Percentiles rank a stretch among this genome's conserved stretches.
phyloP scores from a whole-genome alignment of 1,284 basidiomycete genomes.

The Ustilago esculenta region DNA sequence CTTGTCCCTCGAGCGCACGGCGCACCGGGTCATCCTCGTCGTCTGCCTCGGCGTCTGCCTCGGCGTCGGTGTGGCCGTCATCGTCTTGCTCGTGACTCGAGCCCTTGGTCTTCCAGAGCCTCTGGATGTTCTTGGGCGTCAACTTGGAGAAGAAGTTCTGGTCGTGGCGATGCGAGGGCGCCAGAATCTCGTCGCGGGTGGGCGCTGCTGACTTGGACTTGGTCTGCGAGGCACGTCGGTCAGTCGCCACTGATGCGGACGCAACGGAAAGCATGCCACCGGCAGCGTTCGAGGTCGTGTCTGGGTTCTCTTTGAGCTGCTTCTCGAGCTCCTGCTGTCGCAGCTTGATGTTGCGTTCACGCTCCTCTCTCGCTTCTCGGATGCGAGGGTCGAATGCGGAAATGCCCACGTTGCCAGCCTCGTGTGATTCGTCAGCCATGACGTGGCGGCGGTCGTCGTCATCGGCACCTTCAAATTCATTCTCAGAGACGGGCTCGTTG shows the following conservation, averaged over 20 bases:
- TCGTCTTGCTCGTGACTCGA: constrained; percentile 37
- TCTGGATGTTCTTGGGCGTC: constrained; percentile 61
- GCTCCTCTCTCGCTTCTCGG: constrained; percentile 59
- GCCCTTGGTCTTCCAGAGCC: constrained; percentile 60
- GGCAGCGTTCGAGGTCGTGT: constrained; percentile 38
- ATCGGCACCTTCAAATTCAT: constrained; percentile 64
- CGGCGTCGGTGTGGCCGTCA: constrained; percentile 32
- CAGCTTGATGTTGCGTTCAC: constrained; percentile 61
- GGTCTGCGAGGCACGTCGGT: constrained; percentile 17
- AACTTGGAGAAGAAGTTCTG: constrained; percentile 64
- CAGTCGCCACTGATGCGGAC: constrained; percentile 26
- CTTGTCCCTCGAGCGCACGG: constrained; percentile 59
- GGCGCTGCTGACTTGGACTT: constrained; percentile 26
- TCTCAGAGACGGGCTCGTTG: constrained; percentile 64
- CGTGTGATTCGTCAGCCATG: constrained; percentile 58
- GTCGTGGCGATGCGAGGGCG: constrained; percentile 62
- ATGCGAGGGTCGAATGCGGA: constrained; percentile 62
- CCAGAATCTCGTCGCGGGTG: constrained; percentile 61
- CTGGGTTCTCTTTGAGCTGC: constrained; percentile 50
- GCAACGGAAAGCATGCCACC: constrained; percentile 46
- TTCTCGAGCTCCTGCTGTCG: constrained; percentile 62
- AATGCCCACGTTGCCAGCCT: constrained; percentile 62
- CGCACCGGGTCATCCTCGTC: constrained; percentile 65
- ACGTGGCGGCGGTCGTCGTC: constrained; percentile 48
- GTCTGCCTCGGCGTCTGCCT: constrained; percentile 68